A percentile compares a stretch with the other conserved stretches of the same genome.
Evolutionary conservation across 2,329 filamentous ascomycete genomes (phyloP).

Genomic region (Colletotrichum karsti): DNA sequence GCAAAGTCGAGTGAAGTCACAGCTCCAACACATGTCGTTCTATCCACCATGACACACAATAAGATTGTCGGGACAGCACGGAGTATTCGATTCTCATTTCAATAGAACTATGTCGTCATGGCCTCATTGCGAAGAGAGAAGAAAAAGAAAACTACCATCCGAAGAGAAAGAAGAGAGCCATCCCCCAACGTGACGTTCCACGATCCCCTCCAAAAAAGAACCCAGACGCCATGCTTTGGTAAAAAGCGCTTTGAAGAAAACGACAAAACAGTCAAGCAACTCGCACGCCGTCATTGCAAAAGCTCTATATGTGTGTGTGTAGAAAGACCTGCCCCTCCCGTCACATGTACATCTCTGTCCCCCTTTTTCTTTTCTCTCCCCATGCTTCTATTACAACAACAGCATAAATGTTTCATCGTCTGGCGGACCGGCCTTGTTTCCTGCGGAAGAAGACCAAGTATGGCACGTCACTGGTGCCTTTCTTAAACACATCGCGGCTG

Average conservation of each 20-base stretch:
- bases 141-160: background rate
- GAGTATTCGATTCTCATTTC: slow-evolving; percentile 16
- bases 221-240: slow-evolving; percentile 24
- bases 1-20: too few relatives aligned
- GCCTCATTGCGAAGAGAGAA: slow-evolving; percentile 8
- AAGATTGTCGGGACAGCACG: too few relatives aligned
- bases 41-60: too few relatives aligned
- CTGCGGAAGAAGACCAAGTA: slow-evolving; percentile 57
- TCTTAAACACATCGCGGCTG: slow-evolving; percentile 48
- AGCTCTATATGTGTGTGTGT: slow-evolving; percentile 11
- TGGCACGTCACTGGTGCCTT: slow-evolving; percentile 47
- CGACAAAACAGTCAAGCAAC: background rate
- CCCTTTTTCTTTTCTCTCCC: background rate
- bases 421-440: slow-evolving; percentile 36
- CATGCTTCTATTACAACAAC: slow-evolving; percentile 7
- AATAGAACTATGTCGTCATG: slow-evolving; percentile 19
- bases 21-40: too few relatives aligned
- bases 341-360: background rate
- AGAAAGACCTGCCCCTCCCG: background rate
- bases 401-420: background rate
- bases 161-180: background rate
- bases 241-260: slow-evolving; percentile 23
- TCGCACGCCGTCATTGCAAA: background rate
- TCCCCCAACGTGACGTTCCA: background rate
- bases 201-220: background rate